Base-by-base conservation (phyloP, 176 grass and related monocot genomes). In the Saccharum officinarum region DNA sequence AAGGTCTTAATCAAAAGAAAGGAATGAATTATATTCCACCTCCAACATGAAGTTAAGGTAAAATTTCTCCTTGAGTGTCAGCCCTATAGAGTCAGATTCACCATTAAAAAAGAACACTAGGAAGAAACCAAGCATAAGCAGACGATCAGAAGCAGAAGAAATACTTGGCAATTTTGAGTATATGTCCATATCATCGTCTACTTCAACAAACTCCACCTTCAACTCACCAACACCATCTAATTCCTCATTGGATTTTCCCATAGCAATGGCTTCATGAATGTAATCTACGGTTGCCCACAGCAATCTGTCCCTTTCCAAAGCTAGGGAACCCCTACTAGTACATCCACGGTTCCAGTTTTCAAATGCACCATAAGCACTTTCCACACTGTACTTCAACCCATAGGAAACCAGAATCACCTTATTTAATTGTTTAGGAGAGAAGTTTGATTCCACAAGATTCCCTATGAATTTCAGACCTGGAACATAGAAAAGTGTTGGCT, bases 401-500 rank as follows among this genome's bases (percentile, higher is more conserved):
- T 26, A 16, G 36, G 54, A 61, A 62, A 78, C 54, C 22, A 78
- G 34, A 78, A 62, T 62, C 20, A 62, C 23, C 22, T 40, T 40
- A 15, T 76, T 76, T 38, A 76, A 76, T 37, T 78, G 75, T 13
- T 40, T 62, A 16, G 36, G 22, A 38, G 75, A 78, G 75, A 78
- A 78, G 36, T 62, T 78, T 41, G 75, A 62, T 60, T 78, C 75
- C 54, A 78, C 25, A 38, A 78, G 34, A 39, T 78, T 61, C 18
- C 36, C 75, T 11, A 15, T 12, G 4, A 26, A 62, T 62, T 40
- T 78, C 55, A 78, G 75, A 5, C 75, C 75, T 26, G 54, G 75
- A 61, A 78, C 22, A 78, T 41, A 78, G 52, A 78, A 78, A 62
- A 78, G 75, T 78, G 75, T 78, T 78, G 54, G 75, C 75, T 78